A percentile compares a stretch with the other conserved stretches of the same genome.
Conservation (phyloP, 2,329 filamentous ascomycete genomes). For the Neoarthrinium moseri region DNA sequence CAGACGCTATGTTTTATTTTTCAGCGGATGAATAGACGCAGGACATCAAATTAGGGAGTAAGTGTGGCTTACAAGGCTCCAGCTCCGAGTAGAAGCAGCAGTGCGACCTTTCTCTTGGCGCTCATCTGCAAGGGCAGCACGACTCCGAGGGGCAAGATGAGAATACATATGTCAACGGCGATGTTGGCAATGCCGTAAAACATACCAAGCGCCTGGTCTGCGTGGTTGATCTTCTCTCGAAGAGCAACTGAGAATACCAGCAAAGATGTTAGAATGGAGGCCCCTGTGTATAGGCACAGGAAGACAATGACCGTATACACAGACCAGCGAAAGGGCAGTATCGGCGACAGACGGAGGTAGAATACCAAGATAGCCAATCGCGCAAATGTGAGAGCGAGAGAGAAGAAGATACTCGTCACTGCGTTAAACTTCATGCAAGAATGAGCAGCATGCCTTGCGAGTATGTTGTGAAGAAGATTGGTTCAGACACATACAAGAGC, state of each 20-base stretch:
- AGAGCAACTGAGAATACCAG: neutral
- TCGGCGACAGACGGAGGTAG: conserved; percentile 6
- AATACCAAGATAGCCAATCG: conserved; percentile 7
- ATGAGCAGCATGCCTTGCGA: no score
- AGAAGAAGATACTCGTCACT: conserved; percentile 6
- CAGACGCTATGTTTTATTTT: neutral
- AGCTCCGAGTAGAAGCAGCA: conserved; percentile 2
- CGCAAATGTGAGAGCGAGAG: neutral
- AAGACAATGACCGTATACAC: conserved; percentile 1
- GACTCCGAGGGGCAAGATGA: conserved; percentile 3
- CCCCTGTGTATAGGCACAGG: neutral
- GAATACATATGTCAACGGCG: conserved; percentile 6
- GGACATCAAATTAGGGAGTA: no score
- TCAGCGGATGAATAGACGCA: neutral
- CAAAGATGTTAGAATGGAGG: neutral
- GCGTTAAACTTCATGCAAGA: neutral
- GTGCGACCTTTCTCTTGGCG: conserved; percentile 2
- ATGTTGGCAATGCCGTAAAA: conserved; percentile 13
- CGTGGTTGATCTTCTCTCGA: neutral
- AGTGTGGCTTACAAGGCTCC: conserved; percentile 7
- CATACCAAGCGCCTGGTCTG: conserved; percentile 5
- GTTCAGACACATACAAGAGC: conserved; percentile 1
- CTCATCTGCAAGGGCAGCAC: conserved; percentile 7
- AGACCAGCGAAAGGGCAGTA: conserved; percentile 2
- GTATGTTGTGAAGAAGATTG: no score